phyloP scores from a whole-genome alignment of 495 filamentous ascomycete genomes.

The Annulohypoxylon nitens region DNA sequence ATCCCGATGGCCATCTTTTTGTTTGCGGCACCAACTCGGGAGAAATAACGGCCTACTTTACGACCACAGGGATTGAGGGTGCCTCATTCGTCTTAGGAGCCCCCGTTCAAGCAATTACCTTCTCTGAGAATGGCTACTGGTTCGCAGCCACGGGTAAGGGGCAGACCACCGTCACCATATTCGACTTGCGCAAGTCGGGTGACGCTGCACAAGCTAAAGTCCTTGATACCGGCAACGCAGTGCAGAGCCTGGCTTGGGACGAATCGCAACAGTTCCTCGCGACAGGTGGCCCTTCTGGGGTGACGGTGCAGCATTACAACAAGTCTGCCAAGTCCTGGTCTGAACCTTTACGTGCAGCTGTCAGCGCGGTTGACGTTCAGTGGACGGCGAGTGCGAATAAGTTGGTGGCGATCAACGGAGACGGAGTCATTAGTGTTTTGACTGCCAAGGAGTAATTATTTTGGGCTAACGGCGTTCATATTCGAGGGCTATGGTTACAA shows the following conservation, averaged over 20 bases:
- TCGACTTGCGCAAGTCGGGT: conserved; percentile 89
- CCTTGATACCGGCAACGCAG: conserved; percentile 81
- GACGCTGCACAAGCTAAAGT: conserved; percentile 80
- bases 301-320: conserved; percentile 88
- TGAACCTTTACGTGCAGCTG: conserved; percentile 82
- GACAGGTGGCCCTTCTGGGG: conserved; percentile 80
- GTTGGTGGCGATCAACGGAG: conserved; percentile 77
- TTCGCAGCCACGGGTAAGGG: conserved; percentile 82
- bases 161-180: conserved; percentile 82
- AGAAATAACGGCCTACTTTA: conserved; percentile 87
- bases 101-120: conserved; percentile 78
- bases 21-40: conserved; percentile 81
- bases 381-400: conserved; percentile 84
- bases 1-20: conserved; percentile 95
- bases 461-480: conserved; percentile 1
- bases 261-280: conserved; percentile 95
- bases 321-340: conserved; percentile 90
- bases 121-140: conserved; percentile 98
- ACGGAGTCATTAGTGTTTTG: conserved; percentile 79
- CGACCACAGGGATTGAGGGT: conserved; percentile 76
- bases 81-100: conserved; percentile 76
- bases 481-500: neutral
- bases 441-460: conserved; percentile 53
- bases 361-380: conserved; percentile 75
- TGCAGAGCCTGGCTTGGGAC: conserved; percentile 85